Evolutionary conservation across 129 eudicot genomes (phyloP).

Genomic region (Gnaphalium uliginosum): DNA sequence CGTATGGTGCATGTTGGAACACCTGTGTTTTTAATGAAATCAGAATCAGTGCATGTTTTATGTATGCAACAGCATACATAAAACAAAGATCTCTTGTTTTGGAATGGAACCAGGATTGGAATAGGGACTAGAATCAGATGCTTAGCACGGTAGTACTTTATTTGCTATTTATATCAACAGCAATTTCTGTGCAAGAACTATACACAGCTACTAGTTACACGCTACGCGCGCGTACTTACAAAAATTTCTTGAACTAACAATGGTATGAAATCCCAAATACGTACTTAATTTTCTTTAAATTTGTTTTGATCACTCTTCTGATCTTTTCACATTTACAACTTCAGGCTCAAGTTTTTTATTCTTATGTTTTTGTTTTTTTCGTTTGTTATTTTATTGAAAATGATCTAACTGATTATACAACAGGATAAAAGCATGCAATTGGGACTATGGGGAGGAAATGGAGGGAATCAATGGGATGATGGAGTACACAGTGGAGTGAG

Average conservation of each 20-base stretch:
- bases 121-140: background rate
- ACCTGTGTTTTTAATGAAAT: background rate
- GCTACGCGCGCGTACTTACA: background rate
- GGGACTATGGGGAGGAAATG: conserved; percentile 84
- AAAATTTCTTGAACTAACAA: background rate
- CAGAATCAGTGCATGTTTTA: background rate
- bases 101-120: background rate
- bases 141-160: conserved; percentile 4
- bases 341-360: no score
- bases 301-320: background rate
- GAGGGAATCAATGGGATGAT: conserved; percentile 63
- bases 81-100: background rate
- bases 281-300: background rate
- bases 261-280: background rate
- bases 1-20: background rate
- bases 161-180: conserved; percentile 8
- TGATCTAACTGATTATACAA: background rate
- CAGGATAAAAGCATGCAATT: conserved; percentile 33
- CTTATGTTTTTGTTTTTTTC: background rate
- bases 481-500: conserved; percentile 52
- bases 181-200: background rate
- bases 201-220: background rate
- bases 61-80: conserved; percentile 11
- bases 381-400: background rate
- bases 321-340: background rate